Conservation (phyloP, 1,284 basidiomycete species). For the Ganoderma resinaceum region DNA sequence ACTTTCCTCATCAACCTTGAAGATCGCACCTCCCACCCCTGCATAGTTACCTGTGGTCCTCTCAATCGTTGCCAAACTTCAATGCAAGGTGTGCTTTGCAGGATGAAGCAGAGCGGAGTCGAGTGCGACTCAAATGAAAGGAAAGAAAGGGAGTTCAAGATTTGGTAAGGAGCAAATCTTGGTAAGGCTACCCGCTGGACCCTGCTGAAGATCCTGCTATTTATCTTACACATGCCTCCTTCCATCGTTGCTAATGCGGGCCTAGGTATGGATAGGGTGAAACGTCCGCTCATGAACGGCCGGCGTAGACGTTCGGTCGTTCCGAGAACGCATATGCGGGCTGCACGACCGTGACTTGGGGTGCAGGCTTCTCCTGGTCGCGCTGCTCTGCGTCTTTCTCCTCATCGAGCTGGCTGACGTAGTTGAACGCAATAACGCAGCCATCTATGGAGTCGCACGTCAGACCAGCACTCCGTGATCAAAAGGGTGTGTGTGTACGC, state of each 20-base stretch:
- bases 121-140: not conserved
- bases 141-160: not conserved
- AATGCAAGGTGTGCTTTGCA: not conserved
- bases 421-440: constrained; percentile 41
- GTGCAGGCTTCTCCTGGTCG: constrained; percentile 27
- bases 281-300: not conserved
- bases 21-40: not conserved
- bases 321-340: constrained; percentile 25
- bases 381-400: constrained; percentile 30
- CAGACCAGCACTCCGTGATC: not conserved
- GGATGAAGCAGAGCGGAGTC: not conserved
- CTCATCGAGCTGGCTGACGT: constrained; percentile 39
- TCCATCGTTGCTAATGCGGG: not conserved
- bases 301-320: constrained; percentile 20
- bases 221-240: not conserved
- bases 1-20: no score
- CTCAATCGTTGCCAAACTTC: not conserved
- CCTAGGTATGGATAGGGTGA: not conserved
- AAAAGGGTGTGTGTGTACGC: constrained; percentile 32
- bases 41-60: not conserved
- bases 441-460: constrained; percentile 31
- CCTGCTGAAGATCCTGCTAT: not conserved
- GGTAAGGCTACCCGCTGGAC: constrained; percentile 2
- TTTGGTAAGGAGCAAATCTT: not conserved
- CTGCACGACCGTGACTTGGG: constrained; percentile 28